Percentiles rank a stretch among this genome's conserved stretches.
These are phyloP conservation scores for Tricholoma hemisulphureum DNA, from an alignment of 768 basidiomycete species.

Conservation along the genomic window DNA sequence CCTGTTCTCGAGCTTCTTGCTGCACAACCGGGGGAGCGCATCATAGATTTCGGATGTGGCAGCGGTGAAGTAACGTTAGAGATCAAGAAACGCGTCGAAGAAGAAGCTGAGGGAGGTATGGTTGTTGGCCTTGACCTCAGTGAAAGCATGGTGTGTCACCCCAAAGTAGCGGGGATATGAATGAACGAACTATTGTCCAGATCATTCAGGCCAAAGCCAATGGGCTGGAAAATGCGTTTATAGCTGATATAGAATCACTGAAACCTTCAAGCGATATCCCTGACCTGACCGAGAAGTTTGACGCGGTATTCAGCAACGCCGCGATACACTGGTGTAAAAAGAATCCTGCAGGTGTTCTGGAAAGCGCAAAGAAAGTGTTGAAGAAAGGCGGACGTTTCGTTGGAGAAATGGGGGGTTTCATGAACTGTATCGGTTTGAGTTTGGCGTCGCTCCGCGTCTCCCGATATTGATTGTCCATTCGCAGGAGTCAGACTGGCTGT, in stretches of 20 bases:
- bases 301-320: conserved; percentile 80
- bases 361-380: conserved; percentile 56
- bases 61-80: conserved; percentile 72
- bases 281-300: conserved; percentile 44
- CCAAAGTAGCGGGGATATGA: not conserved
- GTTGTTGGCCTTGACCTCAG: conserved; percentile 72
- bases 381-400: conserved; percentile 72
- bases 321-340: conserved; percentile 84
- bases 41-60: conserved; percentile 81
- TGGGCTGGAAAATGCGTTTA: conserved; percentile 45
- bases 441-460: not conserved
- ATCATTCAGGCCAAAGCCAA: conserved; percentile 49
- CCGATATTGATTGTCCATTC: not conserved
- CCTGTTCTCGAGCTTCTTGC: conserved; percentile 60
- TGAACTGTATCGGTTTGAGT: conserved; percentile 62
- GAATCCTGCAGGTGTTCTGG: conserved; percentile 64
- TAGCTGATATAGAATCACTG: conserved; percentile 55
- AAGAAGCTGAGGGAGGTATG: conserved; percentile 38
- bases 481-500: conserved; percentile 62
- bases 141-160: conserved; percentile 61
- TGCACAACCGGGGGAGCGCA: conserved; percentile 63
- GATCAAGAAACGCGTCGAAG: conserved; percentile 51
- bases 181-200: conserved; percentile 32
- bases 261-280: conserved; percentile 34
- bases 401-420: conserved; percentile 76